Conservation (phyloP, 257 asterid genomes). For the Penstemon barbatus region DNA sequence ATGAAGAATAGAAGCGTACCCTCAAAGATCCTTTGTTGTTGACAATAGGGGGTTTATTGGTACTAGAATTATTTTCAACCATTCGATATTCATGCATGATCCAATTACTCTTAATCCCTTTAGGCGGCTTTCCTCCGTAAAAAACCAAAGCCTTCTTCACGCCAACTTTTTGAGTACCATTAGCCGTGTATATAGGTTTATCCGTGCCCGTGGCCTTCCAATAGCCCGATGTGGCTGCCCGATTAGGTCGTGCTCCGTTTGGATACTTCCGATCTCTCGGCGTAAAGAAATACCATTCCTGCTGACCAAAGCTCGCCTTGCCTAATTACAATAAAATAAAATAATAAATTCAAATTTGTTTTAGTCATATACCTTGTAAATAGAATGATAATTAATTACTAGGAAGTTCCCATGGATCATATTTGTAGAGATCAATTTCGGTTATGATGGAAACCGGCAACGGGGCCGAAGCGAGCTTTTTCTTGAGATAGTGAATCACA, state of each 20-base stretch:
- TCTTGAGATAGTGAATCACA: slow-evolving; percentile 48
- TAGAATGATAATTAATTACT: slow-evolving; percentile 25
- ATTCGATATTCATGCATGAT: slow-evolving; percentile 56
- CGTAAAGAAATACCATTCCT: slow-evolving; percentile 54
- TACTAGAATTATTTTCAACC: slow-evolving; percentile 23
- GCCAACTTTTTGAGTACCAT: slow-evolving; percentile 33
- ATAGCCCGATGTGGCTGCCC: slow-evolving; percentile 49
- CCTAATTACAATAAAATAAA: slow-evolving; percentile 27
- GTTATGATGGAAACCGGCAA: slow-evolving; percentile 45
- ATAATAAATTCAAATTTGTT: background rate
- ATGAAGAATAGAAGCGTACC: slow-evolving; percentile 22
- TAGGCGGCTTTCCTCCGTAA: slow-evolving; percentile 48
- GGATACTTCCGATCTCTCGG: slow-evolving; percentile 50
- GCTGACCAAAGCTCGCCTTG: slow-evolving; percentile 49
- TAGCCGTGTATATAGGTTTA: slow-evolving; percentile 36
- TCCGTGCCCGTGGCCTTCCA: slow-evolving; percentile 57
- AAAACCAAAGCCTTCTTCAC: slow-evolving; percentile 50
- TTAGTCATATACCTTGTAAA: background rate
- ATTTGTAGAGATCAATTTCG: slow-evolving; percentile 48
- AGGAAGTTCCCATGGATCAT: slow-evolving; percentile 58
- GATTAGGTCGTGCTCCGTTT: slow-evolving; percentile 47
- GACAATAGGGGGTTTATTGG: slow-evolving; percentile 30
- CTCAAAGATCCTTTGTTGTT: slow-evolving; percentile 37
- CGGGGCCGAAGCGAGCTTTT: slow-evolving; percentile 41
- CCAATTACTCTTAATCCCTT: slow-evolving; percentile 45